Evolutionary conservation across 2,329 filamentous ascomycete genomes (phyloP), one percentile per base, ranked within the genome.

Genomic region (Blastomyces emzantsi): DNA sequence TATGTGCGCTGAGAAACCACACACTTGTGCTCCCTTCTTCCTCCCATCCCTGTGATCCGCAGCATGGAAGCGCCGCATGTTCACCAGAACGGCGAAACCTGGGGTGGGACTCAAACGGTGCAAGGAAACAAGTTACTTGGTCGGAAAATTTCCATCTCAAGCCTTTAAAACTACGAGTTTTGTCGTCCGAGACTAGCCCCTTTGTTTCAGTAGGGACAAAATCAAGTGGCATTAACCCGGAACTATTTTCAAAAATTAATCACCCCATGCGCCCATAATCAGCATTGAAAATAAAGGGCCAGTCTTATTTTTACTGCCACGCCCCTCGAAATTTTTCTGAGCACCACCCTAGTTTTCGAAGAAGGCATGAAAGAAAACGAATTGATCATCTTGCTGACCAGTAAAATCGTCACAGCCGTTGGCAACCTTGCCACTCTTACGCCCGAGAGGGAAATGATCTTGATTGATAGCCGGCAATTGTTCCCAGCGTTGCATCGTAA

Each of bases 401-500:
- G 45, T 49, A 49, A 49, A 22, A 22, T 49, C n/a, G 8, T 1
- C 19, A 49, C 45, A 22, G 19, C 45, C 8, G 45, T 45, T 45
- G 17, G 6, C 7, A n/a, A 8, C 5, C 45, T 49, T 49, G 45
- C 45, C 45, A n/a, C 45, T 49, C 45, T 49, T n/a, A 49, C n/a
- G 7, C n/a, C n/a, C 45, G n/a, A 49, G n/a, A 8, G 33, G 33
- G 33, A 30, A 25, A 54, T 17, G 51, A 54, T 7, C 9, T 30
- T 54, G 22, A 49, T 49, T 49, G 51, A 54, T 30, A 54, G 28
- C n/a, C 22, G 11, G 49, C 22, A 28, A 52, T 28, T 52, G 8
- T 28, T 52, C 22, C n/a, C n/a, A 33, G 51, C 25, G 51, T 54
- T 54, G 51, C 51, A 54, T 54, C 51, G 51, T 9, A 54, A 52